phyloP scores from a whole-genome alignment of 2,329 filamentous ascomycete genomes.

The Orbilia ellipsospora region DNA sequence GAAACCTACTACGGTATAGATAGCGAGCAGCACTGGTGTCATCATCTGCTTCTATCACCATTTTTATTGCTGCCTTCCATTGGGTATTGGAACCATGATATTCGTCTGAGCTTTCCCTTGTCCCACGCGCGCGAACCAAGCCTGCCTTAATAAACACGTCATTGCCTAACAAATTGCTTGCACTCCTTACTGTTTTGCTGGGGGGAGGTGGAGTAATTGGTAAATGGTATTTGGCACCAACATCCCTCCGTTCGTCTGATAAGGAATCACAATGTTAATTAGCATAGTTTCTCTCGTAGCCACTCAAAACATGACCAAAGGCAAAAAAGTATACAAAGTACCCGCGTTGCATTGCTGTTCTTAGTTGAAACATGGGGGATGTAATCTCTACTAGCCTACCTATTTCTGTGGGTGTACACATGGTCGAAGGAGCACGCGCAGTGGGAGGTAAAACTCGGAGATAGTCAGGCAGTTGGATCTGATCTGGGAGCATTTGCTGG shows the following conservation, averaged over 20 bases:
- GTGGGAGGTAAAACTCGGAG: too few relatives aligned
- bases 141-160: constrained; percentile 21
- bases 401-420: too few relatives aligned
- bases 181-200: too few relatives aligned
- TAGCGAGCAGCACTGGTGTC: constrained; percentile 31
- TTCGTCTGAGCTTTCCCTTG: neutral
- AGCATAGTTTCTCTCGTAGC: too few relatives aligned
- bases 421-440: too few relatives aligned
- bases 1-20: constrained; percentile 34
- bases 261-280: too few relatives aligned
- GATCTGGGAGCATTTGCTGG: constrained; percentile 38
- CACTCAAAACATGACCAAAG: too few relatives aligned
- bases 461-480: neutral
- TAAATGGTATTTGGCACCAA: neutral
- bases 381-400: too few relatives aligned
- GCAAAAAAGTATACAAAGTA: too few relatives aligned
- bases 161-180: constrained; percentile 4
- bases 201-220: neutral
- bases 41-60: constrained; percentile 38
- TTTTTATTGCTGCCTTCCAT: constrained; percentile 19
- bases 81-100: constrained; percentile 19
- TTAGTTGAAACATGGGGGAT: too few relatives aligned
- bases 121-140: neutral
- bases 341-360: too few relatives aligned
- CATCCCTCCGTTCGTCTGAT: neutral